A percentile compares a stretch with the other conserved stretches of the same genome.
These are phyloP conservation scores for Trichoderma semiorbis DNA, from an alignment of 2,329 filamentous ascomycete genomes.

Conservation along the genomic window DNA sequence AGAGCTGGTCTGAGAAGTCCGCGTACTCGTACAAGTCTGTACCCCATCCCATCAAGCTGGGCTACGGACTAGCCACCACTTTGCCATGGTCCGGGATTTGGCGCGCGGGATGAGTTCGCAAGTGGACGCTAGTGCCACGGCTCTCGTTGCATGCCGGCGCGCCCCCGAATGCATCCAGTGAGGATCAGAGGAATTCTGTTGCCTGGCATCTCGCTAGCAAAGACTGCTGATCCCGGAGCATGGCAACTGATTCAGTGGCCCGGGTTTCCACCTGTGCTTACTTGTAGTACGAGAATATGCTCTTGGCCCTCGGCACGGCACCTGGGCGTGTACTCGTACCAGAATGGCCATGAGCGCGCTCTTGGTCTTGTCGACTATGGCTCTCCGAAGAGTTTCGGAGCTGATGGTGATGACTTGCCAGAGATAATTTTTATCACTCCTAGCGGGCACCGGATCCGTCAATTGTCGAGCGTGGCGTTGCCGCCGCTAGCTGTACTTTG, in stretches of 20 bases:
- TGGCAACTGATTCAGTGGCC: neutral
- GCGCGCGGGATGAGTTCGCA: constrained; percentile 11
- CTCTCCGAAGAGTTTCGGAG: neutral
- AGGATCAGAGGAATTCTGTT: constrained; percentile 30
- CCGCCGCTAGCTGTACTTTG: neutral
- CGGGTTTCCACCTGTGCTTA: neutral
- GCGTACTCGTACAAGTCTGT: neutral
- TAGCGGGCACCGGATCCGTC: neutral
- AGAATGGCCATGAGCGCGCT: neutral
- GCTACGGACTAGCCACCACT: neutral
- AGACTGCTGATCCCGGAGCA: neutral
- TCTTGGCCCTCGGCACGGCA: neutral
- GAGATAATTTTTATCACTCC: neutral
- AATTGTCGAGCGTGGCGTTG: neutral
- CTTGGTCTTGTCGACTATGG: neutral
- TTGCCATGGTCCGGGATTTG: neutral
- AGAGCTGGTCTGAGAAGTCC: neutral
- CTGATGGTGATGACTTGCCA: neutral
- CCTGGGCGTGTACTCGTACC: neutral
- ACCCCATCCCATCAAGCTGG: neutral
- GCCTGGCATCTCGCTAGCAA: constrained; percentile 24
- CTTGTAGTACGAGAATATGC: neutral
- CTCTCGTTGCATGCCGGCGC: constrained; percentile 4
- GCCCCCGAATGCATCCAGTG: constrained; percentile 24
- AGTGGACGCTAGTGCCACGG: constrained; percentile 1